Evolutionary conservation across 2,329 filamentous ascomycete species (phyloP).

Genomic region (Fulvia fulva): DNA sequence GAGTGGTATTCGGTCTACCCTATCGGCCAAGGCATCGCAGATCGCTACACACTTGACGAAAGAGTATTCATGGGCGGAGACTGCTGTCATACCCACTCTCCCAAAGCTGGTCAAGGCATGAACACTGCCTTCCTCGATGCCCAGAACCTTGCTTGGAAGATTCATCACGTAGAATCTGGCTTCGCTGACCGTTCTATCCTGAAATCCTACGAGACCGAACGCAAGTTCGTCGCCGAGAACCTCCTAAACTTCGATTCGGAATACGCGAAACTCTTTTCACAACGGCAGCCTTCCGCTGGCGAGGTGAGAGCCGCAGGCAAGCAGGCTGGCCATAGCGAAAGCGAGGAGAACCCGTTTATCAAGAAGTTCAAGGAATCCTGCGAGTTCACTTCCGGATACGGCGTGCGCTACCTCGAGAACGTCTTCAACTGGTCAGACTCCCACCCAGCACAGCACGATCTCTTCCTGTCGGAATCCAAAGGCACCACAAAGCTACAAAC

Average conservation of each 20-base stretch:
- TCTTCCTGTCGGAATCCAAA: conserved; percentile 59
- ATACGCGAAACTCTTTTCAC: conserved; percentile 86
- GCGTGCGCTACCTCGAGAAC: conserved; percentile 80
- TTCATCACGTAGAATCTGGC: conserved; percentile 81
- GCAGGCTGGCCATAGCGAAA: conserved; percentile 29
- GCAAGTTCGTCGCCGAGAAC: conserved; percentile 77
- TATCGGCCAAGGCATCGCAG: conserved; percentile 63
- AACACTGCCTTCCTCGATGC: conserved; percentile 61
- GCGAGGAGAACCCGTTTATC: conserved; percentile 73
- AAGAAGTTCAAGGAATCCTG: conserved; percentile 87
- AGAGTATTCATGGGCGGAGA: conserved; percentile 64
- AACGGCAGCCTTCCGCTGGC: conserved; percentile 66
- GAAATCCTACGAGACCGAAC: conserved; percentile 80
- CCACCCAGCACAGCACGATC: conserved; percentile 66
- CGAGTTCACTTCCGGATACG: conserved; percentile 90
- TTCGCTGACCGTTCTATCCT: conserved; percentile 73
- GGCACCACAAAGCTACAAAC: conserved; percentile 61
- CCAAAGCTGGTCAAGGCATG: conserved; percentile 63
- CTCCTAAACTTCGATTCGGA: conserved; percentile 82
- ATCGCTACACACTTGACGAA: conserved; percentile 61
- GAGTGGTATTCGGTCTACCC: conserved; percentile 66
- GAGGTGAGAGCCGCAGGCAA: conserved; percentile 70
- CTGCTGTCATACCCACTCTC: conserved; percentile 60
- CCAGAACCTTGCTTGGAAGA: conserved; percentile 92
- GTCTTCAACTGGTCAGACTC: conserved; percentile 74